Percentiles rank a stretch among this genome's conserved stretches.
phyloP scores from a whole-genome alignment of 495 filamentous ascomycete species.

The Aspergillus diversus region DNA sequence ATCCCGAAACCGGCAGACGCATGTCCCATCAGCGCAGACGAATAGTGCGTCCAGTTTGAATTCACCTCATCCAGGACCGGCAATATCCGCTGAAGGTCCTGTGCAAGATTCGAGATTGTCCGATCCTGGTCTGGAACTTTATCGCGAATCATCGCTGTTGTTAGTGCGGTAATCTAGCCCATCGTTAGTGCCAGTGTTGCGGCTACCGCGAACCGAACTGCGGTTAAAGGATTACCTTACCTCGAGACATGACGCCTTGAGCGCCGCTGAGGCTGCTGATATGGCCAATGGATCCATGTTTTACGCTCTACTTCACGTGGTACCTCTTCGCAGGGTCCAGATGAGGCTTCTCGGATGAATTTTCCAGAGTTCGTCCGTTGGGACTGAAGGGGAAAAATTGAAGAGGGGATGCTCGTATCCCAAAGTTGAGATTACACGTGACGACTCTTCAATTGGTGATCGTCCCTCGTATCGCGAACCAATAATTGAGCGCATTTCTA shows the following conservation, averaged over 20 bases:
- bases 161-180: not conserved
- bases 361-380: too few species aligned
- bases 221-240: not conserved
- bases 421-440: too few species aligned
- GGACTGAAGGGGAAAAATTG: too few species aligned
- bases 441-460: too few species aligned
- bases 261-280: not conserved
- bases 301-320: not conserved
- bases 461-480: too few species aligned
- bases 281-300: constrained; percentile 11
- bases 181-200: not conserved
- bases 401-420: too few species aligned
- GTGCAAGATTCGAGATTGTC: not conserved
- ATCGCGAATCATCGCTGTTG: not conserved
- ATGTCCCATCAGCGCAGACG: constrained; percentile 5
- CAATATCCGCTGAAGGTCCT: not conserved
- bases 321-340: too few species aligned
- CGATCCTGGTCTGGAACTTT: constrained; percentile 6
- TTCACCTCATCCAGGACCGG: constrained; percentile 7
- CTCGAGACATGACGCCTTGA: constrained; percentile 1
- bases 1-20: constrained; percentile 11
- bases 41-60: not conserved
- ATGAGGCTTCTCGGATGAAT: too few species aligned
- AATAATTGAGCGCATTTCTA: too few species aligned
- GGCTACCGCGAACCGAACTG: not conserved